These are phyloP conservation scores for Aspergillus sp. DNA, from an alignment of 2,329 filamentous ascomycete genomes.

Conservation along the genomic window DNA sequence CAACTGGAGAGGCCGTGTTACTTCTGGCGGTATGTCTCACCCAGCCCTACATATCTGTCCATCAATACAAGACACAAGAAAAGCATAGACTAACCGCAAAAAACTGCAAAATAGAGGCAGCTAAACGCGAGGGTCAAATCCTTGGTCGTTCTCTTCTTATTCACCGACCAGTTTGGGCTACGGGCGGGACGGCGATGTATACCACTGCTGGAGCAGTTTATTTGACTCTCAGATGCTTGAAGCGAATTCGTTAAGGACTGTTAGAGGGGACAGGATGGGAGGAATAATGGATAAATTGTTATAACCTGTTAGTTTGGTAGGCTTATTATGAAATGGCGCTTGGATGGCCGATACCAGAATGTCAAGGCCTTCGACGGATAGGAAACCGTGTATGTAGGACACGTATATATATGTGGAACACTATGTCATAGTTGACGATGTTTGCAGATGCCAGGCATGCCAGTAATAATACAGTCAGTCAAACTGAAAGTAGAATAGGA, in stretches of 20 bases:
- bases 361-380: not conserved
- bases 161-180: constrained; percentile 27
- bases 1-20: constrained; percentile 12
- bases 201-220: constrained; percentile 24
- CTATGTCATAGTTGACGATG: too few relatives aligned
- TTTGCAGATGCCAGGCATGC: too few relatives aligned
- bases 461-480: too few relatives aligned
- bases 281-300: not conserved
- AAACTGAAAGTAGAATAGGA: too few relatives aligned
- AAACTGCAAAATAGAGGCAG: not conserved
- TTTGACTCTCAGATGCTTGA: constrained; percentile 24
- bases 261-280: not conserved
- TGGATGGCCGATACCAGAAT: not conserved
- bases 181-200: constrained; percentile 23
- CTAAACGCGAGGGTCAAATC: not conserved
- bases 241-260: constrained; percentile 11
- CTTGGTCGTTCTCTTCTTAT: constrained; percentile 1
- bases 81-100: not conserved
- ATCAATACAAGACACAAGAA: not conserved
- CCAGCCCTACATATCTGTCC: not conserved
- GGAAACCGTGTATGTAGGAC: too few relatives aligned
- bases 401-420: too few relatives aligned
- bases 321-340: too few relatives aligned
- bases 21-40: constrained; percentile 11
- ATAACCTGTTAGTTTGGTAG: not conserved